Base-by-base conservation (phyloP, 2,329 filamentous ascomycete species). In the Mollisia scopiformis region DNA sequence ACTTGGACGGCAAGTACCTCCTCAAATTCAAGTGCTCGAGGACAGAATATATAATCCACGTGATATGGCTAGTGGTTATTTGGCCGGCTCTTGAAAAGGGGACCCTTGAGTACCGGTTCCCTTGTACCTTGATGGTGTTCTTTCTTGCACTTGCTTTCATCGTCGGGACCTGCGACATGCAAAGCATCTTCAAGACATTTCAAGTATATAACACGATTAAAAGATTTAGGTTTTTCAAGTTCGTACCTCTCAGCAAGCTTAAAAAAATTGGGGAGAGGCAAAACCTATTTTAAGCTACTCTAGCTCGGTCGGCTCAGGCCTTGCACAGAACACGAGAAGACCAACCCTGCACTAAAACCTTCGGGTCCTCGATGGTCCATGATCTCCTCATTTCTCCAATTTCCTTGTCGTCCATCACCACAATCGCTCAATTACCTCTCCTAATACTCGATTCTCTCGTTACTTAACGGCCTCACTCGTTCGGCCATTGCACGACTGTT, bases 401-500 rank as follows among this genome's bases (percentile, higher is more conserved):
- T 54, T 30, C 23, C 46, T 41, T 39, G 25, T 46, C 53, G 16
- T 56, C 30, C 39, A 37, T 19, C 35, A 28, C 21, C 23, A 55
- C 31, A 13, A 10, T 35, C 31, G 39, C 39, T 21, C n/a, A 21
- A 43, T 16, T 16, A 47, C 28, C 43, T 19, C 43, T 31, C 35
- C 23, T 25, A 41, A 39, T 43, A 55, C n/a, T 54, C 50, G 16
- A 47, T 51, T 49, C 61, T 47, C 57, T 62, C 59, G 52, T 62
- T 66, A 50, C 35, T 23, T 31, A 30, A 43, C 28, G 57, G 62
- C 66, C 67, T 69, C 67, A 69, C 67, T 69, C 67, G 67, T 67
- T 69, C 65, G 67, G 67, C 64, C 62, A 23, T 52, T 58, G 21
- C 21, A 47, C 23, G 27, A 23, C n/a, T 46, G 47, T 57, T 28